Evolutionary conservation across 2,329 filamentous ascomycete species (phyloP).

Genomic region (Colletotrichum sp.): DNA sequence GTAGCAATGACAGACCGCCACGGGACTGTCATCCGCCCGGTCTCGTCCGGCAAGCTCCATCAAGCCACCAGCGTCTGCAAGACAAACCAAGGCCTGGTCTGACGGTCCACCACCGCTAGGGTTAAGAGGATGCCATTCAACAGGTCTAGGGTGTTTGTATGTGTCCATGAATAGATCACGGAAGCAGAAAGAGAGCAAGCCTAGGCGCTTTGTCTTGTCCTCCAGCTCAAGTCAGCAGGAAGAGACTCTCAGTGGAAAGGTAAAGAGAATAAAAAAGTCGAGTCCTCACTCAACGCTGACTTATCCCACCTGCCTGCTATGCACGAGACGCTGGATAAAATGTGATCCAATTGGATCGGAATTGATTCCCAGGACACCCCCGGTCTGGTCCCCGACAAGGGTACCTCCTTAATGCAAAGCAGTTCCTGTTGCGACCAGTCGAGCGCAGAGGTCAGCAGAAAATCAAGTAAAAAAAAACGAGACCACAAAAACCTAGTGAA

Average conservation of each 20-base stretch:
- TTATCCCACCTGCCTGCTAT: neutral
- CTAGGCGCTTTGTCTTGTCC: neutral
- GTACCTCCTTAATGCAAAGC: neutral
- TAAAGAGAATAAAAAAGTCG: neutral
- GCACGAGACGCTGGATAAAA: neutral
- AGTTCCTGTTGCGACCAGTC: neutral
- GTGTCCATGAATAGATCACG: neutral
- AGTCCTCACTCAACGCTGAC: slow-evolving; percentile 10
- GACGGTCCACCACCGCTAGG: neutral
- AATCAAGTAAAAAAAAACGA: neutral
- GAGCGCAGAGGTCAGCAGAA: neutral
- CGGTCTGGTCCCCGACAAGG: neutral
- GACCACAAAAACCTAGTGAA: neutral
- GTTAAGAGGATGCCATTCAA: neutral
- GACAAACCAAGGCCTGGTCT: neutral
- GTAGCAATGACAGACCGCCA: slow-evolving; percentile 1
- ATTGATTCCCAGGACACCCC: neutral
- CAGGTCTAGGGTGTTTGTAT: neutral
- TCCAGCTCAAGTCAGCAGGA: neutral
- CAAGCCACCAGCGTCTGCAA: neutral
- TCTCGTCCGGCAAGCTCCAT: slow-evolving; percentile 13
- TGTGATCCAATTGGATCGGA: slow-evolving; percentile 5
- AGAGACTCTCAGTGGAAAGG: neutral
- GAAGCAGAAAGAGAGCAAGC: neutral
- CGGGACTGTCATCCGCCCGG: slow-evolving; percentile 4